Base-by-base conservation (phyloP, 2,329 filamentous ascomycete species). In the Nigrograna mackinnonii region DNA sequence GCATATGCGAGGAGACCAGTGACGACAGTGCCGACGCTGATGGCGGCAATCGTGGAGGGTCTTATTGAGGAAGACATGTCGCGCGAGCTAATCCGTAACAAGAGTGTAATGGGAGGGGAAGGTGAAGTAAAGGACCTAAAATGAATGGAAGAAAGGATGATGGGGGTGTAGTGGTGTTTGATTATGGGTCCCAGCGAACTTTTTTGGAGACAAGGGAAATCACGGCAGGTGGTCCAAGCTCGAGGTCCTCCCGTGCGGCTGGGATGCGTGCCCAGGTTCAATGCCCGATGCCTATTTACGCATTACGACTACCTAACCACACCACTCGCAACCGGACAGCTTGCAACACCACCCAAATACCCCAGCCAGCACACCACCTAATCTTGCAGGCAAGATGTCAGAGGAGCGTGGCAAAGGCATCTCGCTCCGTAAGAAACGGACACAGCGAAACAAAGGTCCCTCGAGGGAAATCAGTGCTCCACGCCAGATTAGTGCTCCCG, bases 381-480 rank as follows among this genome's bases (percentile, higher is more conserved):
- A 35, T 40, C 46, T 46, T 53, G 44, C 49, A 44, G 49, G 43
- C 53, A 58, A 43, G 37, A 70, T 80, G 72, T 79, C 80, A 56
- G 72, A 74, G 19, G 68, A 72, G 57, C 70, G 68, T 16, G 48
- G 68, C 43, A 76, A 76, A 58, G 79, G 79, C 36, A 76, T 85
- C 52, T 85, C 82, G 41, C 75, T 85, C 52, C 79, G 83, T 60
- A 84, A 82, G 70, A 85, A 85, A 70, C 75, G 76, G 53, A 74
- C 65, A 61, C 62, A 74, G 72, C 59, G 76, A 35, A 80, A 80
- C 55, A 83, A 82, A 66, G 58, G 44, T 16, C 50, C 55, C 31
- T 52, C 55, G n/a, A 37, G 22, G 20, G 35, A 44, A 31, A 41
- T 83, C 79, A 69, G 80, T 76, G 43, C 80, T 74, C 64, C 63